Evolutionary conservation across 2,329 filamentous ascomycete genomes (phyloP).

Genomic region (Hypoxylon sp.): DNA sequence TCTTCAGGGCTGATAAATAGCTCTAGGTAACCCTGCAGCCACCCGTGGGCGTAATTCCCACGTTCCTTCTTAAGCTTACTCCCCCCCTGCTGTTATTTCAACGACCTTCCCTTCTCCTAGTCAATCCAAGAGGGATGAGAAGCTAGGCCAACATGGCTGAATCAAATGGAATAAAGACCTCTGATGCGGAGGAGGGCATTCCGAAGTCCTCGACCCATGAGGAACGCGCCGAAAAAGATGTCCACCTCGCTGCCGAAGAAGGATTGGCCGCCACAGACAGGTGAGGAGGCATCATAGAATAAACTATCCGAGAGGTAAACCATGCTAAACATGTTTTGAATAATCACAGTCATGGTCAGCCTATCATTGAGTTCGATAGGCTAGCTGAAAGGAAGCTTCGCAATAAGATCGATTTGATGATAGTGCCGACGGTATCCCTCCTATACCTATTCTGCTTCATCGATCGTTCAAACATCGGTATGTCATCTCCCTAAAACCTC

Average conservation of each 20-base stretch:
- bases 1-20: constrained; percentile 14
- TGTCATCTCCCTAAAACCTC: constrained; percentile 26
- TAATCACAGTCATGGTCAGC: constrained; percentile 60
- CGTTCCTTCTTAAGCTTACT: neutral
- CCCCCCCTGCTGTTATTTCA: neutral
- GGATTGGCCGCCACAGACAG: constrained; percentile 63
- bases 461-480: constrained; percentile 77
- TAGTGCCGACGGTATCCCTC: constrained; percentile 73
- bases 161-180: constrained; percentile 5
- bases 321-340: constrained; percentile 27
- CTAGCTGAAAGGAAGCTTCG: constrained; percentile 68
- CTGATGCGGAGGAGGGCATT: constrained; percentile 19
- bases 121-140: neutral
- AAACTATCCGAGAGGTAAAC: neutral
- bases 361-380: constrained; percentile 67
- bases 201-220: constrained; percentile 17
- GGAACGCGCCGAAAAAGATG: constrained; percentile 38
- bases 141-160: constrained; percentile 19
- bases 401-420: constrained; percentile 71
- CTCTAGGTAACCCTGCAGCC: constrained; percentile 24
- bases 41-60: constrained; percentile 4
- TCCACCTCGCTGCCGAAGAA: constrained; percentile 55
- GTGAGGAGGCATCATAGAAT: constrained; percentile 48
- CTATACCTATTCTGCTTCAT: constrained; percentile 80
- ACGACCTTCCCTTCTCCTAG: neutral